These are phyloP conservation scores for Knoxia roxburghii DNA, from an alignment of 257 asterid genomes.

Conservation along the genomic window DNA sequence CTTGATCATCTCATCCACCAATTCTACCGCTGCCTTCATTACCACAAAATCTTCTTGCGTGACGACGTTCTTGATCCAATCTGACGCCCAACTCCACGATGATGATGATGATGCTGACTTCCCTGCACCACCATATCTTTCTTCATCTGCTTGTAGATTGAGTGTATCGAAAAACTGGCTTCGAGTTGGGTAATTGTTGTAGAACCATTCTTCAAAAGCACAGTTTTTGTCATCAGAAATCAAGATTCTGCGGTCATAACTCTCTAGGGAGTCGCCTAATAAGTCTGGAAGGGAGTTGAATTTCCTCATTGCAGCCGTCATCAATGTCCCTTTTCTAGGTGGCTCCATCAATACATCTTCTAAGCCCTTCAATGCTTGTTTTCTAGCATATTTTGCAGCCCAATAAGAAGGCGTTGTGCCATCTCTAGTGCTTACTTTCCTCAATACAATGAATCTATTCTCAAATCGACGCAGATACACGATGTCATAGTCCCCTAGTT, in stretches of 20 bases:
- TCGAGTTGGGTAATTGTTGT: constrained; percentile 52
- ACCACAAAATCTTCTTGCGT: constrained; percentile 49
- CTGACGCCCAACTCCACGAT: constrained; percentile 10
- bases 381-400: constrained; percentile 29
- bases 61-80: constrained; percentile 39
- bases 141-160: constrained; percentile 16
- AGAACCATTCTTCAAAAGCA: constrained; percentile 52
- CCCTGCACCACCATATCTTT: constrained; percentile 7
- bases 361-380: constrained; percentile 38
- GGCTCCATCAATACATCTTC: constrained; percentile 51
- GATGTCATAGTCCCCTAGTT: constrained; percentile 33
- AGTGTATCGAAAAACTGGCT: constrained; percentile 54
- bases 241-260: constrained; percentile 55
- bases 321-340: constrained; percentile 22
- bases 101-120: constrained; percentile 11
- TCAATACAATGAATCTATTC: constrained; percentile 49
- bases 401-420: constrained; percentile 22
- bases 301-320: constrained; percentile 13
- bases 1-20: constrained; percentile 52
- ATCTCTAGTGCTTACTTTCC: constrained; percentile 27
- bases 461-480: constrained; percentile 55
- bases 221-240: constrained; percentile 45
- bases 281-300: constrained; percentile 64
- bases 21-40: constrained; percentile 57
- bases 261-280: constrained; percentile 47